phyloP scores from a whole-genome alignment of 2,329 filamentous ascomycete genomes.

The Fusarium pilosicola region DNA sequence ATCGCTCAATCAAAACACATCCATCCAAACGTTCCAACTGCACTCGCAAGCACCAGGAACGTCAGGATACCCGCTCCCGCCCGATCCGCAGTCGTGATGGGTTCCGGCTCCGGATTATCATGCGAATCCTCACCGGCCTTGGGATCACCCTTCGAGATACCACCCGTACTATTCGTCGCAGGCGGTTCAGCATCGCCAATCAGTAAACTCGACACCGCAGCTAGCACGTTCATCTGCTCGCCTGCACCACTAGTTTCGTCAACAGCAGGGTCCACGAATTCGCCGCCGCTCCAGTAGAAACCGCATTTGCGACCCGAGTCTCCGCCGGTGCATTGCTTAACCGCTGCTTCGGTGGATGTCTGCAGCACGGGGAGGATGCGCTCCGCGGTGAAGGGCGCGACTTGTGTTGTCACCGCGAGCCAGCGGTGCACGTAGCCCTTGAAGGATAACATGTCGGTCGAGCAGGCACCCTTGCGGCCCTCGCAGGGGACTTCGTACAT shows the following conservation, averaged over 20 bases:
- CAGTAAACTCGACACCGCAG: constrained; percentile 62
- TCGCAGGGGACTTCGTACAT: constrained; percentile 77
- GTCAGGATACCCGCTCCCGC: constrained; percentile 63
- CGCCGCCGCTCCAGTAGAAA: constrained; percentile 66
- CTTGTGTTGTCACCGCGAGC: constrained; percentile 67
- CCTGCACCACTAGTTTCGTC: constrained; percentile 68
- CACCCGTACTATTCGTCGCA: constrained; percentile 60
- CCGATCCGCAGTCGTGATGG: constrained; percentile 56
- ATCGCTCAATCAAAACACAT: constrained; percentile 54
- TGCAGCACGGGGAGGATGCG: constrained; percentile 67
- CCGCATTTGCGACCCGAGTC: constrained; percentile 68
- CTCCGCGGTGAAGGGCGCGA: constrained; percentile 68
- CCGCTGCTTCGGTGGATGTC: constrained; percentile 67
- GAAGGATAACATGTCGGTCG: constrained; percentile 77
- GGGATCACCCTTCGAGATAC: constrained; percentile 57
- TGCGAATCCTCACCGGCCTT: constrained; percentile 52
- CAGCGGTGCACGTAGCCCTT: constrained; percentile 76
- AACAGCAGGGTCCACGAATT: constrained; percentile 56
- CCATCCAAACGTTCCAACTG: constrained; percentile 59
- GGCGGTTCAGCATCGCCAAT: constrained; percentile 54
- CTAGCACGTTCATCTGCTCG: constrained; percentile 67
- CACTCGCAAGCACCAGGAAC: constrained; percentile 53
- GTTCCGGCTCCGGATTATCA: constrained; percentile 42
- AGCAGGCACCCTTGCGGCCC: constrained; percentile 63
- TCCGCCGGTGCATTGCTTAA: constrained; percentile 70